phyloP scores from a whole-genome alignment of 2,329 filamentous ascomycete genomes.

The Calycina marina region DNA sequence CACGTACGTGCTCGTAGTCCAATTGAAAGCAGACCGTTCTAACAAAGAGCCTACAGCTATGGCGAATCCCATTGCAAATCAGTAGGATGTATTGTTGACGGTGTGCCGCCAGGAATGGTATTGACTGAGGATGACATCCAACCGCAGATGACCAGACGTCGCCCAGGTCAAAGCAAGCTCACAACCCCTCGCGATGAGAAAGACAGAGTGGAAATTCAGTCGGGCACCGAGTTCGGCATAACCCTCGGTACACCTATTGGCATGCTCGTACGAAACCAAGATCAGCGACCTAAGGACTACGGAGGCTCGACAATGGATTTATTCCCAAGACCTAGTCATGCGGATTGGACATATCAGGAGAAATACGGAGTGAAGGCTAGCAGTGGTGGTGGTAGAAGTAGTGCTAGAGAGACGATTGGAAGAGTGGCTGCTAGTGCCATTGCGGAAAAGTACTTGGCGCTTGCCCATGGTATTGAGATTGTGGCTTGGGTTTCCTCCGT shows the following conservation, averaged over 20 bases:
- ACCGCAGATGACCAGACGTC: constrained; percentile 80
- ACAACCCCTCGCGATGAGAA: constrained; percentile 90
- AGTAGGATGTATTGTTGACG: constrained; percentile 90
- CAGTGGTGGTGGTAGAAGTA: constrained; percentile 78
- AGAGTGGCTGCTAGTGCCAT: constrained; percentile 85
- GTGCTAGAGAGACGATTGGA: constrained; percentile 88
- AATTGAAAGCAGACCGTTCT: too few relatives aligned
- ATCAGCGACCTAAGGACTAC: constrained; percentile 87
- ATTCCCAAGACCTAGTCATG: constrained; percentile 83
- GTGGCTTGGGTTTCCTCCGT: constrained; percentile 82
- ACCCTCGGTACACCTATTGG: constrained; percentile 86
- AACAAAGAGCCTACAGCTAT: constrained; percentile 30
- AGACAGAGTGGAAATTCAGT: constrained; percentile 83
- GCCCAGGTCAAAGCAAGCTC: constrained; percentile 78
- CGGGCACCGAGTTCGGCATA: constrained; percentile 77
- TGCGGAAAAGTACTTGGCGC: constrained; percentile 77
- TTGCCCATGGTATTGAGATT: constrained; percentile 77
- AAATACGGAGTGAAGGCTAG: constrained; percentile 93
- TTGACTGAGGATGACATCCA: constrained; percentile 82
- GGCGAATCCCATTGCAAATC: constrained; percentile 84
- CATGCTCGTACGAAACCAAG: constrained; percentile 78
- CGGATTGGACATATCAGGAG: constrained; percentile 92
- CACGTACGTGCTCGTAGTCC: too few relatives aligned
- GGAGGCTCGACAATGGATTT: constrained; percentile 77
- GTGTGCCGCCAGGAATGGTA: constrained; percentile 73